Evolutionary conservation across 805 yeast genomes (phyloP), one percentile per base, ranked within the genome.

Genomic region (Myxozyma monticola): DNA sequence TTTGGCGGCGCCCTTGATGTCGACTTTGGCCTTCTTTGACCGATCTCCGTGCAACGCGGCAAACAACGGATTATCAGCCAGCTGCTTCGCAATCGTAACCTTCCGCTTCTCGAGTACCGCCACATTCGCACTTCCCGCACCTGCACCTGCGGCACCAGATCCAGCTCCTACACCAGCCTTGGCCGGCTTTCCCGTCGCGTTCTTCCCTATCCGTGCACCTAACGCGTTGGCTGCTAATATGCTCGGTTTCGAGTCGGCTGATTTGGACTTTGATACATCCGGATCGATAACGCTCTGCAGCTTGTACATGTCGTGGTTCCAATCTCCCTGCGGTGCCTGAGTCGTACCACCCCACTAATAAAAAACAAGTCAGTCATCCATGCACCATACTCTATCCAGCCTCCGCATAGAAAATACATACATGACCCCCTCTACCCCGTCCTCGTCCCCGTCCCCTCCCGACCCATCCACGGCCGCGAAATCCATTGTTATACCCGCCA

Each of bases 151-250:
- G 3, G 18, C 31, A 17, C 31, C 17, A 10, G 31, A 30, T 17
- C 45, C 42, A 9, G 31, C 21, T 17, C 21, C 18, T 15, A 9
- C 30, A 14, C 31, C 31, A 28, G 31, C 31, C 12, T 28, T 28
- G 9, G 12, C 31, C 14, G 31, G 31, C 14, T 28, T 28, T 28
- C 18, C 28, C 24, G 40, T 22, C 12, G 46, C 20, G 6, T 29
- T 39, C 30, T 53, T 53, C 20, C 55, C 57, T 35, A 54, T 54
- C 30, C 59, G 42, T 12, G 53, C 53, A 3, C 57, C 59, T 2
- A 54, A 37, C 26, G 56, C 30, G 31, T 51, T 54, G 14, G 48
- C 52, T 9, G 57, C 42, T 26, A 51, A 22, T 33, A 44, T 38
- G 10, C 41, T 29, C 9, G 47, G 28, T 34, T 44, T 30, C 15